Percentiles rank a stretch among this genome's conserved stretches.
phyloP scores from a whole-genome alignment of 116 monocot species.

The Cymodocea nodosa region DNA sequence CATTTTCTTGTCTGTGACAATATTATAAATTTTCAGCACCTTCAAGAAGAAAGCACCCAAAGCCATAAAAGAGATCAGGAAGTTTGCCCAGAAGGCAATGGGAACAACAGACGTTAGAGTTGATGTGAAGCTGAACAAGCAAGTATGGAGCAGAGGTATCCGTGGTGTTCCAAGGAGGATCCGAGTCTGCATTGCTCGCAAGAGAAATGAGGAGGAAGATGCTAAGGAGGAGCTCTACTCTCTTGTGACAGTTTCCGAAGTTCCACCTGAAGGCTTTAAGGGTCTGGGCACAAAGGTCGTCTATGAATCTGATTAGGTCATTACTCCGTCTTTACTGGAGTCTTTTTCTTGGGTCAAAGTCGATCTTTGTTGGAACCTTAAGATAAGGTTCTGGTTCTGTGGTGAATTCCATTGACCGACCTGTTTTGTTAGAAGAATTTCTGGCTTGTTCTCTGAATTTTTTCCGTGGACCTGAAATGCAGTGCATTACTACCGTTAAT shows the following conservation, averaged over 20 bases:
- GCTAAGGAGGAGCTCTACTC: conserved; percentile 52
- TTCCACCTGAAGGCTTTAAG: conserved; percentile 38
- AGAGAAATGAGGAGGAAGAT: conserved; percentile 49
- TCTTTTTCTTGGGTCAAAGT: too few relatives aligned
- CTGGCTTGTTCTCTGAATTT: too few relatives aligned
- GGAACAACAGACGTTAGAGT: conserved; percentile 47
- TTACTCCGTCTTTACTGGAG: background rate
- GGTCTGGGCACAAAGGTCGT: conserved; percentile 42
- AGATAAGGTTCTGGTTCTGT: too few relatives aligned
- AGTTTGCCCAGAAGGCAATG: conserved; percentile 57
- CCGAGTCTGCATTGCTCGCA: conserved; percentile 31
- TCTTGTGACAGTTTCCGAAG: conserved; percentile 40
- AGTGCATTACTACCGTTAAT: too few relatives aligned
- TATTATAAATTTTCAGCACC: too few relatives aligned
- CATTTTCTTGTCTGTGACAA: too few relatives aligned
- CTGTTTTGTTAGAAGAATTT: too few relatives aligned
- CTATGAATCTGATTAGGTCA: conserved; percentile 8
- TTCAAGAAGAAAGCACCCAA: conserved; percentile 73
- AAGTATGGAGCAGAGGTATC: conserved; percentile 49
- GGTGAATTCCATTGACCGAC: too few relatives aligned
- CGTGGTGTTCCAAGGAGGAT: conserved; percentile 40
- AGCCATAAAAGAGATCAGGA: conserved; percentile 56
- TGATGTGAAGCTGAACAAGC: conserved; percentile 61
- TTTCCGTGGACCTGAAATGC: too few relatives aligned
- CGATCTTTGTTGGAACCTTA: too few relatives aligned